Conservation (phyloP, 2,329 filamentous ascomycete genomes). For the Aspergillus arachidicola region DNA sequence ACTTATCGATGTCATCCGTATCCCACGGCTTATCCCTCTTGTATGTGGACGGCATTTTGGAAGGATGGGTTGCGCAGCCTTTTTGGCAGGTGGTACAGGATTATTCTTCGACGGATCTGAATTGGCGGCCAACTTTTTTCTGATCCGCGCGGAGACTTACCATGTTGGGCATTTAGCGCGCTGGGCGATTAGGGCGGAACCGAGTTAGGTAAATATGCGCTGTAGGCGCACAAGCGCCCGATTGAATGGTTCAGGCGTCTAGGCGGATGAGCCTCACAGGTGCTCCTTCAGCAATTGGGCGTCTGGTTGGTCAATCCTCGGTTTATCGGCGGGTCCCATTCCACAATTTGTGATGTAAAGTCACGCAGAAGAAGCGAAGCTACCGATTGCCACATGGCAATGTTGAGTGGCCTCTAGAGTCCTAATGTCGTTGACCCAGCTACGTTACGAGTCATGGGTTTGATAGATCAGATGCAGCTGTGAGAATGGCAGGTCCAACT, state of each 20-base stretch:
- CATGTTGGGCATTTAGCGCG: conserved; percentile 13
- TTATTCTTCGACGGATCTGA: not conserved
- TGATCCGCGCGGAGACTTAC: conserved; percentile 25
- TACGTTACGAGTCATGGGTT: not conserved
- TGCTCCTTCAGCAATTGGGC: not conserved
- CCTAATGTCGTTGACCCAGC: not conserved
- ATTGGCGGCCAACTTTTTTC: conserved; percentile 27
- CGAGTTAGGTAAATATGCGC: conserved; percentile 9
- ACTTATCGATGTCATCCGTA: conserved; percentile 95
- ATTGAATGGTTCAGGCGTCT: conserved; percentile 9
- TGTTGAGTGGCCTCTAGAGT: not conserved
- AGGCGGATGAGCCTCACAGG: conserved; percentile 7
- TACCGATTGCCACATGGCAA: not conserved
- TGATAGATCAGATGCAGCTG: not conserved
- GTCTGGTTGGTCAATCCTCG: not conserved
- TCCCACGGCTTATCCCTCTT: conserved; percentile 93
- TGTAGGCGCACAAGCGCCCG: conserved; percentile 25
- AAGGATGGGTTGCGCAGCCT: not conserved
- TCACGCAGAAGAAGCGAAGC: not conserved
- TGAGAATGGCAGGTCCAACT: not conserved
- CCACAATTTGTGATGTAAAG: not conserved
- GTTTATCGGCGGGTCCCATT: conserved; percentile 5
- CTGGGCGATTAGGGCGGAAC: conserved; percentile 9
- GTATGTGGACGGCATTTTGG: conserved; percentile 80
- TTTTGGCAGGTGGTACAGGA: not conserved